phyloP scores from a whole-genome alignment of 2,329 filamentous ascomycete species.

The Sordariomycetes sp. region DNA sequence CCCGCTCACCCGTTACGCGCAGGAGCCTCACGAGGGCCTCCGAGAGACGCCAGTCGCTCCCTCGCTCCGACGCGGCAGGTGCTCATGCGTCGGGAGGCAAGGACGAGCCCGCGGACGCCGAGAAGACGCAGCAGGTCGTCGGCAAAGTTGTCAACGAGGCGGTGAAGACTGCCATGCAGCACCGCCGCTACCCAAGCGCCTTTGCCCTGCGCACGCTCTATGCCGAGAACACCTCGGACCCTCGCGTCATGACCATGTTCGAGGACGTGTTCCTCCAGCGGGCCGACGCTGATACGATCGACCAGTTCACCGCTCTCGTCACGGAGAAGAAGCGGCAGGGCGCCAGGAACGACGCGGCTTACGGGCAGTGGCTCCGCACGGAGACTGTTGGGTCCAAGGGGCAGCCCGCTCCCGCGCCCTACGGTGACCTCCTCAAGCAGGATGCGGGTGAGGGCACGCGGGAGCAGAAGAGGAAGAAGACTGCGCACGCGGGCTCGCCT shows the following conservation, averaged over 20 bases:
- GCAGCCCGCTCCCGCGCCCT: conserved; percentile 34
- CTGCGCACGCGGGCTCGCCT: conserved; percentile 11
- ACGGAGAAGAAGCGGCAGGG: conserved; percentile 43
- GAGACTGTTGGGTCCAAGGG: conserved; percentile 14
- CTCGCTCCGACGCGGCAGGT: conserved; percentile 5
- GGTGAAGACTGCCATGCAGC: conserved; percentile 43
- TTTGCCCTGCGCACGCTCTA: conserved; percentile 47
- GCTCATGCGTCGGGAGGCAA: conserved; percentile 6
- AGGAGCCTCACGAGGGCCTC: conserved; percentile 8
- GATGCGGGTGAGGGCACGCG: conserved; percentile 18
- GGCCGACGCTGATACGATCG: conserved; percentile 35
- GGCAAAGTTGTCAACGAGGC: conserved; percentile 41
- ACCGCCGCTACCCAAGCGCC: conserved; percentile 46
- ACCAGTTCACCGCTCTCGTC: conserved; percentile 36
- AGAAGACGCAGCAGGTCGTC: conserved; percentile 25
- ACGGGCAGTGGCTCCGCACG: not conserved
- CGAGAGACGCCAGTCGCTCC: conserved; percentile 4
- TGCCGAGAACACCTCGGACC: conserved; percentile 39
- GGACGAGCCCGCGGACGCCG: conserved; percentile 1
- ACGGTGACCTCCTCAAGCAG: conserved; percentile 29
- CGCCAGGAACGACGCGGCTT: conserved; percentile 33
- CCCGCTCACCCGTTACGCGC: conserved; percentile 5
- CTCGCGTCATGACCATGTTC: conserved; percentile 40
- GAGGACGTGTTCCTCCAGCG: conserved; percentile 44
- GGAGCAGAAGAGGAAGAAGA: conserved; percentile 23